Evolutionary conservation across 331 rosid genomes (phyloP).

Genomic region (Prunus yedoensis): DNA sequence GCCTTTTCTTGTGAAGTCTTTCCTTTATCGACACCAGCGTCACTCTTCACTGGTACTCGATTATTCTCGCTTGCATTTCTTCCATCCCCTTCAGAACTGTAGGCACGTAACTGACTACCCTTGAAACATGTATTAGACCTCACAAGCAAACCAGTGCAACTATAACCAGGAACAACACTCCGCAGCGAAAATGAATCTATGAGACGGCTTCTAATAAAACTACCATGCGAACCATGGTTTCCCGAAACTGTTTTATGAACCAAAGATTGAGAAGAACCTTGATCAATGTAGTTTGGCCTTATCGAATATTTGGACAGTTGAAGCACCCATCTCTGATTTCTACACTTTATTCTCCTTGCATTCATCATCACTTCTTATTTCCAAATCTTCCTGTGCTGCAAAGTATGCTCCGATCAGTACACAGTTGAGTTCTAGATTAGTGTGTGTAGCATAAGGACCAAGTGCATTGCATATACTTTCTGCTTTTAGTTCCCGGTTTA

Average conservation of each 20-base stretch:
- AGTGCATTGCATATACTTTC: not conserved
- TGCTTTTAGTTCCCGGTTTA: not conserved
- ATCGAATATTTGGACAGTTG: constrained; percentile 53
- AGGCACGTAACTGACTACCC: constrained; percentile 46
- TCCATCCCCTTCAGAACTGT: constrained; percentile 87
- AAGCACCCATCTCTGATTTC: constrained; percentile 64
- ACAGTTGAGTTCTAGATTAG: not conserved
- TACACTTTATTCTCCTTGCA: constrained; percentile 66
- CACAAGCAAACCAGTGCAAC: constrained; percentile 31
- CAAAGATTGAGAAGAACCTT: constrained; percentile 41
- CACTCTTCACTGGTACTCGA: constrained; percentile 57
- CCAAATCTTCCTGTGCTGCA: constrained; percentile 38
- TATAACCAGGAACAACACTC: constrained; percentile 32
- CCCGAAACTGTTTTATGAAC: constrained; percentile 25
- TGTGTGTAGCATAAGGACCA: not conserved
- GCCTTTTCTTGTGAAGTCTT: constrained; percentile 39
- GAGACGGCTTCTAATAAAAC: constrained; percentile 40
- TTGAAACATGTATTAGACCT: constrained; percentile 34
- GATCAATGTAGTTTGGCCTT: constrained; percentile 38
- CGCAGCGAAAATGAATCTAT: constrained; percentile 36
- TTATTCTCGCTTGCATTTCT: constrained; percentile 72
- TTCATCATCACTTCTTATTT: constrained; percentile 57
- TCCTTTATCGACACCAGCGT: constrained; percentile 44
- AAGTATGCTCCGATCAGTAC: constrained; percentile 25
- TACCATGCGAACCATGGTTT: constrained; percentile 36